Conservation (phyloP, 495 filamentous ascomycete genomes). For the Aspergillus homomorphus region DNA sequence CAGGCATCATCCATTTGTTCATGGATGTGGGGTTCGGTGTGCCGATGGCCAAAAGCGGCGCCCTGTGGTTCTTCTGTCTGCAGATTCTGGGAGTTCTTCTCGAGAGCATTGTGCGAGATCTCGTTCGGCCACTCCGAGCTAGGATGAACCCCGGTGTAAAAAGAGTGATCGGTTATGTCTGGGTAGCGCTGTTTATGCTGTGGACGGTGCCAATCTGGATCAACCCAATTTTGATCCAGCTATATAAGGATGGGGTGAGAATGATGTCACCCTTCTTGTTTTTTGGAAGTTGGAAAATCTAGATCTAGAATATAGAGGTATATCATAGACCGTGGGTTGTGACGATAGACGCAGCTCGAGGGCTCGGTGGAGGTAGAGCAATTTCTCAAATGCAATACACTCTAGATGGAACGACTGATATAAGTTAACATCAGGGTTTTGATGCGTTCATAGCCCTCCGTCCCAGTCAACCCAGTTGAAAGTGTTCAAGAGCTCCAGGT, state of each 20-base stretch:
- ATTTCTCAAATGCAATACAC: too few relatives aligned
- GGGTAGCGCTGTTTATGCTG: slow-evolving; percentile 18
- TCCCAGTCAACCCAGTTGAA: slow-evolving; percentile 10
- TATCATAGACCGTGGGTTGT: neutral
- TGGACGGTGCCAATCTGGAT: slow-evolving; percentile 23
- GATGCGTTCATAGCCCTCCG: neutral
- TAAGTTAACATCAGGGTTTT: neutral
- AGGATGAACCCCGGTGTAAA: neutral
- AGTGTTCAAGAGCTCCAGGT: slow-evolving; percentile 8
- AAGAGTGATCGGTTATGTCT: slow-evolving; percentile 17
- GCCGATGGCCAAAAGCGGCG: slow-evolving; percentile 9
- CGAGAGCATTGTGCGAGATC: slow-evolving; percentile 4
- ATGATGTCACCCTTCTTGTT: slow-evolving; percentile 18
- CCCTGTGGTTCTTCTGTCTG: slow-evolving; percentile 17
- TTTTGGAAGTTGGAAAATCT: neutral
- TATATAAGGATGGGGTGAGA: slow-evolving; percentile 15
- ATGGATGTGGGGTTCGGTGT: slow-evolving; percentile 24
- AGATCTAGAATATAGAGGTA: neutral
- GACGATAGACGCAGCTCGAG: neutral
- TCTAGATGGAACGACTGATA: neutral
- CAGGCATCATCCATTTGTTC: slow-evolving; percentile 18
- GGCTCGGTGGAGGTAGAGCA: too few relatives aligned
- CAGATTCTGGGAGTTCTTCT: slow-evolving; percentile 17
- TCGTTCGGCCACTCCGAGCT: neutral
- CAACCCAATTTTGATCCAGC: slow-evolving; percentile 17